A percentile compares a stretch with the other conserved stretches of the same genome.
Conservation (phyloP, 441 rosid species). For the Adansonia rubrostipa region DNA sequence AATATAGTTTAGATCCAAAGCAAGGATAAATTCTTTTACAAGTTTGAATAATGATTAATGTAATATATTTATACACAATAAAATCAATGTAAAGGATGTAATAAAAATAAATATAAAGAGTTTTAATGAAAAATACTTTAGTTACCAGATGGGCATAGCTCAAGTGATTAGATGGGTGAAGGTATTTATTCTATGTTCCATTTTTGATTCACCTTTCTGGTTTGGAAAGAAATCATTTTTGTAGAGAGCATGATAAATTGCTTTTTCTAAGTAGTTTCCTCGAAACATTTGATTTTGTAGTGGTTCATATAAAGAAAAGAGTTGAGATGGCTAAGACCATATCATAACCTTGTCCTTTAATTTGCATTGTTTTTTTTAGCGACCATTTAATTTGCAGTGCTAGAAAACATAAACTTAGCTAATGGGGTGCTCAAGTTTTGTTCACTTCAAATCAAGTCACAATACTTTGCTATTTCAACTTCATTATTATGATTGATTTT, state of each 20-base stretch:
- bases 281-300: neutral
- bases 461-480: neutral
- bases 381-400: neutral
- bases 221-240: neutral
- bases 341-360: neutral
- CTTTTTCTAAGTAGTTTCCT: neutral
- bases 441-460: neutral
- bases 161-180: neutral
- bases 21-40: neutral
- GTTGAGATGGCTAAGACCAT: neutral
- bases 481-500: neutral
- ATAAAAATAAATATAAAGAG: neutral
- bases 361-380: neutral
- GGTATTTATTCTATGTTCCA: neutral
- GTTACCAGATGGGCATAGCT: neutral
- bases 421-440: neutral
- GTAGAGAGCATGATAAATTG: neutral
- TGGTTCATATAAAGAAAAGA: neutral
- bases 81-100: neutral
- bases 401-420: neutral
- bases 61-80: neutral
- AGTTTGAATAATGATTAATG: neutral
- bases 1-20: neutral
- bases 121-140: neutral
- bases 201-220: neutral